Evolutionary conservation across 306 rosid genomes (phyloP), one percentile per base, ranked within the genome.

Genomic region (Sophora flavescens): DNA sequence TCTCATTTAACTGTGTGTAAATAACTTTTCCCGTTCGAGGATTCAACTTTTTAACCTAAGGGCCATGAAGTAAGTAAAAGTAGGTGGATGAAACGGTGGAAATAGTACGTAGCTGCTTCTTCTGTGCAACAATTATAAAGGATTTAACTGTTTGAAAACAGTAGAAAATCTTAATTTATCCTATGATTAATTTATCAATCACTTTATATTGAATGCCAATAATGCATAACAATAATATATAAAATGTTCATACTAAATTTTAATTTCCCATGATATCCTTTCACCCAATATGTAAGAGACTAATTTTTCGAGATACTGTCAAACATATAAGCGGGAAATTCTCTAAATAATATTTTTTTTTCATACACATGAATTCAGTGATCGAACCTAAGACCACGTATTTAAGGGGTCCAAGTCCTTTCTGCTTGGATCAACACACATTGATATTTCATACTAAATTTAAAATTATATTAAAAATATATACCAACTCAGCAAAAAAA

Each of bases 401-500:
- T 22, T 22, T 22, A 22, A 22, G 22, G 1, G 22, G 1, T 1
- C 22, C 1, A 1, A 22, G 22, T 22, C 22, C 22, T 22, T 22
- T 22, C 22, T 22, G 1, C 22, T 22, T 22, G 22, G 22, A 22
- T 1, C 22, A 22, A 22, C 22, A 22, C 22, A 22, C 22, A 22
- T 22, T 22, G 22, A 22, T 22, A 22, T 22, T 22, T 1, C 1
- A 22, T 22, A 22, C 22, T 22, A 22, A 22, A 22, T 22, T 22
- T 30, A 0, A 56, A 72, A 80, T 4, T 5, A 1, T 11, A 22
- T 12, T 15, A 59, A 74, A 68, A 18, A 67, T 45, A 22, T 22
- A 22, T 22, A 63, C 70, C 33, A 78, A 56, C 75, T 67, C 44
- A 78, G 81, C 74, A 70, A 75, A 69, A 36, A 47, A 83, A 56